phyloP scores from a whole-genome alignment of 2,329 filamentous ascomycete genomes.

The Talaromyces piceae region DNA sequence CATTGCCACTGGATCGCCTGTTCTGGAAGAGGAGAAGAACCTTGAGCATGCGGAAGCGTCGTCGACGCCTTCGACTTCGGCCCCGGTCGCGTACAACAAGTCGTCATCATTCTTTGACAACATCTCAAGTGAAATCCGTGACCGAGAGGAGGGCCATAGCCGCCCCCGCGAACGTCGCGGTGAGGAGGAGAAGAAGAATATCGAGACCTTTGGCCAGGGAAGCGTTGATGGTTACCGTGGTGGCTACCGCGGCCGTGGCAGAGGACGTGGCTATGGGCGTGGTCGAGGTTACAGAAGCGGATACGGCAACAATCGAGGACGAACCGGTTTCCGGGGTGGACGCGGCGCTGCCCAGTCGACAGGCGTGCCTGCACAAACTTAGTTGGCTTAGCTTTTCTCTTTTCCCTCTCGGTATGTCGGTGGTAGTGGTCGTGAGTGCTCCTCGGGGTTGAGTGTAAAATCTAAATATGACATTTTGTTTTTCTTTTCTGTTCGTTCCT shows the following conservation, averaged over 20 bases:
- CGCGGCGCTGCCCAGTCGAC: conserved; percentile 31
- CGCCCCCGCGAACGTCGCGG: conserved; percentile 75
- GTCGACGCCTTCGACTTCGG: conserved; percentile 30
- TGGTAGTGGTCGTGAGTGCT: neutral
- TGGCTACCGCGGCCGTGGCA: conserved; percentile 65
- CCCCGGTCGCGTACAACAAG: conserved; percentile 68
- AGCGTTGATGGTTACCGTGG: conserved; percentile 87
- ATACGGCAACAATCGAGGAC: conserved; percentile 28
- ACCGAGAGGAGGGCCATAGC: conserved; percentile 67
- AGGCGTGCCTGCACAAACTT: conserved; percentile 30
- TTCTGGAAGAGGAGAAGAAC: conserved; percentile 45
- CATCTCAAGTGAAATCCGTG: conserved; percentile 88
- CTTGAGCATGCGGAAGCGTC: conserved; percentile 29
- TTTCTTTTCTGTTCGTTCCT: too few species aligned
- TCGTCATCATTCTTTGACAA: conserved; percentile 93
- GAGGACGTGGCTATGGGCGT: conserved; percentile 45
- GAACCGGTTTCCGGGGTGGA: conserved; percentile 34
- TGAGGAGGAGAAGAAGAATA: conserved; percentile 90
- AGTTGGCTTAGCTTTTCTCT: conserved; percentile 6
- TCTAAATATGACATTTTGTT: neutral
- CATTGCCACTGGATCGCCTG: conserved; percentile 66
- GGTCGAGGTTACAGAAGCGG: conserved; percentile 43
- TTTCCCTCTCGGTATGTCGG: too few species aligned
- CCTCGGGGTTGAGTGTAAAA: neutral
- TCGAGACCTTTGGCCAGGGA: conserved; percentile 95